Base-by-base conservation (phyloP, 116 monocot species). In the Posidonia oceanica region DNA sequence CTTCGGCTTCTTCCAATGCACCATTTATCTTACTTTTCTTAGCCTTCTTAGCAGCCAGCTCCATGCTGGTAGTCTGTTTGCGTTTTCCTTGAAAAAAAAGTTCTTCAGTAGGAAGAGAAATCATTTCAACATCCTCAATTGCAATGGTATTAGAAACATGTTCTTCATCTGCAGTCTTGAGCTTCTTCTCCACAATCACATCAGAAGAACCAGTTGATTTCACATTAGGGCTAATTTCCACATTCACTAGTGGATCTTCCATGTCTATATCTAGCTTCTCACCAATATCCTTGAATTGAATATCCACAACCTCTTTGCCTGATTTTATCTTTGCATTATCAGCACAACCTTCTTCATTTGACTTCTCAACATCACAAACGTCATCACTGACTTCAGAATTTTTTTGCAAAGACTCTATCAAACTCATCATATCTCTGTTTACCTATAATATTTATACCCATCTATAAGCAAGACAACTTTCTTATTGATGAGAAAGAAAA, bases 401-500 rank as follows among this genome's bases (percentile, higher is more conserved):
- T 0, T 52, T 66, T 71, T 90, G 71, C 5, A 90, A 63, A 1
- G 81, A 78, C 63, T 94, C 85, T 17, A 94, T 90, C 69, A 85
- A 41, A 76, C 86, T 82, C 83, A 83, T 90, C 70, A 94, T 61
- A 29, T 94, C 87, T 63, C 87, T 78, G 75, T 94, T 94, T 52
- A 94, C 84, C 94, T 94, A 5, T 7, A 68, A 54, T 29, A 37
- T 29, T 3, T 42, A 60, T 36, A 67, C 16, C 3, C 10, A 54
- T 53, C 22, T 14, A 37, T 22, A 22, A 54, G 52, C 54, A 52
- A 51, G 23, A 41, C 17, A 3, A 52, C 41, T 23, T 48, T 48
- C 6, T 48, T 12, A 48, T 48, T 48, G 6, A 48, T 48, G 5
- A 48, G 2, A 48, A 48, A 48, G 48, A 1, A 48, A 48, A 12